These are phyloP conservation scores for Chlamydomonas sphaeroides DNA, from an alignment of 139 green algal species.

Conservation along the genomic window DNA sequence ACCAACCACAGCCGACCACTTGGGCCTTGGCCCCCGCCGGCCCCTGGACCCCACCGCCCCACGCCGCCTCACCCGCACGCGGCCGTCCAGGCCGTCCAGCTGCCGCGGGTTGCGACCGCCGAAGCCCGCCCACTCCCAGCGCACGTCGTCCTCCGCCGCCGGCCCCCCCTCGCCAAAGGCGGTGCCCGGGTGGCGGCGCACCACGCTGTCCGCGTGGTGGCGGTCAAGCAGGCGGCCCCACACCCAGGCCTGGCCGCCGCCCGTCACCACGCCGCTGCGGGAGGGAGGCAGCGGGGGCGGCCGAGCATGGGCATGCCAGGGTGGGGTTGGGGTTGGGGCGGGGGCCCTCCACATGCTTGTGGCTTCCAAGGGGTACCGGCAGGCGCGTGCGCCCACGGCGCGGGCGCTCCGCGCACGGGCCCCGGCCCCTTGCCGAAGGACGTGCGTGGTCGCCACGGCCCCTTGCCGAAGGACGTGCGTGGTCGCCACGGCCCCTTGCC, in stretches of 20 bases:
- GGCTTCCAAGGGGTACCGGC: too few species aligned
- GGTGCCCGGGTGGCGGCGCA: constrained; percentile 16
- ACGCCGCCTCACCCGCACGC: not conserved
- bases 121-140: constrained; percentile 56
- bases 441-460: too few species aligned
- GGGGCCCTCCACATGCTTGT: too few species aligned
- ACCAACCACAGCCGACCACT: not conserved
- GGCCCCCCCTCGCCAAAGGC: not conserved
- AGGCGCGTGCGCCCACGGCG: too few species aligned
- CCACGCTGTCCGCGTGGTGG: constrained; percentile 43
- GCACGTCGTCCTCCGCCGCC: constrained; percentile 27
- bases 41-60: not conserved
- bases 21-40: too few species aligned
- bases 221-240: constrained; percentile 70
- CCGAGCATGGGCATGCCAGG: too few species aligned
- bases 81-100: constrained; percentile 49
- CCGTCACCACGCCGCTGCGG: constrained; percentile 62
- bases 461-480: too few species aligned
- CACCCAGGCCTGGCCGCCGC: constrained; percentile 62
- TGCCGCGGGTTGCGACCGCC: constrained; percentile 46
- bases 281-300: too few species aligned
- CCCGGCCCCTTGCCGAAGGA: too few species aligned
- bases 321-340: too few species aligned
- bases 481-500: too few species aligned
- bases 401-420: too few species aligned